Evolutionary conservation across 805 yeast genomes (phyloP), one percentile per base, ranked within the genome.

Genomic region (Kluyveromyces dobzhanskii): DNA sequence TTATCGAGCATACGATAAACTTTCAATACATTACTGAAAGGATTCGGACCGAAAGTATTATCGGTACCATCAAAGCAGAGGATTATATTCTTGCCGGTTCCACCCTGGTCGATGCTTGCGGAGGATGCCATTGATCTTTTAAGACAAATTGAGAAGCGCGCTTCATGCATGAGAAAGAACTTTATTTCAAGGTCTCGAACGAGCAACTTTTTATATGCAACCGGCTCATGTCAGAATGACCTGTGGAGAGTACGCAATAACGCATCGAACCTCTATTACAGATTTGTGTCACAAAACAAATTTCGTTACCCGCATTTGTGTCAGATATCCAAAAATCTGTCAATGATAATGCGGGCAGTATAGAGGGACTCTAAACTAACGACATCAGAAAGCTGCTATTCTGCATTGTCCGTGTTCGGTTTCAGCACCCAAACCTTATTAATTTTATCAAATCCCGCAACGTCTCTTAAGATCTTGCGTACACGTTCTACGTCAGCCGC

Each of bases 21-120:
- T 47, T 72, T 73, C 32, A 78, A 53, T 1, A 74, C 71, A 47
- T 76, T 78, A 1, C 81, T 67, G 40, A 69, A 70, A 0, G 80
- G 77, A 17, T 62, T 57, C 0, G 71, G 67, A 1, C 80, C 80
- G 54, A 78, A 77, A 44, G 72, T 71, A 47, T 70, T 75, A 23
- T 65, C 71, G 0, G 84, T 78, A 1, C 84, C 84, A 61, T 78
- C 84, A 37, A 78, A 69, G 49, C 84, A 78, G 10, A 78, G 52
- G 1, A 78, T 59, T 17, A 78, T 57, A 44, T 70, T 75, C 51
- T 69, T 72, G 3, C 32, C 37, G 17, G 31, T 18, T 9, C 10
- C 4, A 6, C 18, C 11, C 30, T 27, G 30, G n/a, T 11, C 30
- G 11, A n/a, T n/a, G 13, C 30, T n/a, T 6, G 11, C 5, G 11